Percentiles rank a stretch among this genome's conserved stretches.
Conservation (phyloP, 1,139 yeast species). For the Taphrina flavorubra region DNA sequence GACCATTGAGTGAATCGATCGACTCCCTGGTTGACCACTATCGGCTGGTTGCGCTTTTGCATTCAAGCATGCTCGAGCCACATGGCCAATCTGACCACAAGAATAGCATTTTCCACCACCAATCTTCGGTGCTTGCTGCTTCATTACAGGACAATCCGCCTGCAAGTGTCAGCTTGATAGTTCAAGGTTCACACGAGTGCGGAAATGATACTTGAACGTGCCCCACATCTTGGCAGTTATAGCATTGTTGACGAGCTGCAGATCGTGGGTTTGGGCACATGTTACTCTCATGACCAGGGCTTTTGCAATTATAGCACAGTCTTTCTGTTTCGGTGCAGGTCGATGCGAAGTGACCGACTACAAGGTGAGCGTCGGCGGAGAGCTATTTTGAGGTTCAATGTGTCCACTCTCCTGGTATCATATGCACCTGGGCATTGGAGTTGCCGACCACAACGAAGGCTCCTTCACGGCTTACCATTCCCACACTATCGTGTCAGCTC, state of each 20-base stretch:
- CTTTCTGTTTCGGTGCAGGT: conserved; percentile 81
- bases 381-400: neutral
- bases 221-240: conserved; percentile 74
- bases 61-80: conserved; percentile 66
- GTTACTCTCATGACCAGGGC: conserved; percentile 73
- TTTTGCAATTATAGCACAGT: conserved; percentile 90
- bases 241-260: conserved; percentile 79
- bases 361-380: neutral
- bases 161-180: neutral
- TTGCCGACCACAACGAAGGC: neutral
- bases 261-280: conserved; percentile 87
- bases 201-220: conserved; percentile 58
- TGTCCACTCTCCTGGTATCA: neutral
- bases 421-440: too few relatives aligned
- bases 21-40: neutral
- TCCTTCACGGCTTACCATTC: conserved; percentile 8
- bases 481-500: conserved; percentile 21
- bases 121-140: conserved; percentile 49
- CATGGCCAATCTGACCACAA: conserved; percentile 80
- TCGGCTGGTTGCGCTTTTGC: neutral
- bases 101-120: conserved; percentile 50
- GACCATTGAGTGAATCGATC: neutral
- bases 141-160: conserved; percentile 62
- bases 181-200: neutral
- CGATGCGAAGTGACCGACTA: conserved; percentile 83